phyloP scores from a whole-genome alignment of 352 stramenopile species.

The Globisporangium spiculum region DNA sequence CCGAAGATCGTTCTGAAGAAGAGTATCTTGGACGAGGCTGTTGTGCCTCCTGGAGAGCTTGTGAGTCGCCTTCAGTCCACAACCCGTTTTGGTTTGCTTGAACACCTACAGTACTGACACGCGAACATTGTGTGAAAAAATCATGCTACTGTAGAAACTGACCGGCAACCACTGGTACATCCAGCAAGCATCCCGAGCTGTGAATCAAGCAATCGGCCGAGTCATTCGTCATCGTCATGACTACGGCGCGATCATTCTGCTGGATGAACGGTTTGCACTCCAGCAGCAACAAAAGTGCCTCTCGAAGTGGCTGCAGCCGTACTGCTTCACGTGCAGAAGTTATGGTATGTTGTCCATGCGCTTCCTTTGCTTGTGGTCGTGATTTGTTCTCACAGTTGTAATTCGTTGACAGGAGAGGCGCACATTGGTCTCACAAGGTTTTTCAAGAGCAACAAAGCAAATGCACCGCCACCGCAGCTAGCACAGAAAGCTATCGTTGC shows the following conservation, averaged over 20 bases:
- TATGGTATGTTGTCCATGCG: constrained; percentile 42
- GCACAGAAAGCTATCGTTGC: constrained; percentile 19
- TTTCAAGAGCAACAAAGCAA: constrained; percentile 76
- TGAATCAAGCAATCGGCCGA: constrained; percentile 99
- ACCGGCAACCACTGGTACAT: constrained; percentile 98
- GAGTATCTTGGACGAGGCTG: constrained; percentile 91
- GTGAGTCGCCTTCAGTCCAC: constrained; percentile 24
- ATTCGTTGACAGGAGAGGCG: constrained; percentile 47
- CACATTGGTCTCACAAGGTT: constrained; percentile 83
- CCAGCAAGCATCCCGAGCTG: constrained; percentile 95
- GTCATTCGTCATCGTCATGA: constrained; percentile 98
- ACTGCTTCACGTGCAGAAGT: constrained; percentile 54
- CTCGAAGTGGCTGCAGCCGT: constrained; percentile 94
- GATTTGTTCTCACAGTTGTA: background rate
- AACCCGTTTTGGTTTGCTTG: background rate
- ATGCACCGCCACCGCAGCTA: constrained; percentile 21
- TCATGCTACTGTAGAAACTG: constrained; percentile 56
- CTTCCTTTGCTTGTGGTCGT: background rate
- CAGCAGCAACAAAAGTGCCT: constrained; percentile 89
- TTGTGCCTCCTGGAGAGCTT: constrained; percentile 56
- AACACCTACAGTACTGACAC: background rate
- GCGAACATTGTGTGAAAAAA: background rate
- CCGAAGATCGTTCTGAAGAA: constrained; percentile 98
- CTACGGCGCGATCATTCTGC: constrained; percentile 97
- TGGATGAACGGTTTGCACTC: constrained; percentile 95